Evolutionary conservation across 2,329 filamentous ascomycete genomes (phyloP).

Genomic region (Cryphonectria nitschkei): DNA sequence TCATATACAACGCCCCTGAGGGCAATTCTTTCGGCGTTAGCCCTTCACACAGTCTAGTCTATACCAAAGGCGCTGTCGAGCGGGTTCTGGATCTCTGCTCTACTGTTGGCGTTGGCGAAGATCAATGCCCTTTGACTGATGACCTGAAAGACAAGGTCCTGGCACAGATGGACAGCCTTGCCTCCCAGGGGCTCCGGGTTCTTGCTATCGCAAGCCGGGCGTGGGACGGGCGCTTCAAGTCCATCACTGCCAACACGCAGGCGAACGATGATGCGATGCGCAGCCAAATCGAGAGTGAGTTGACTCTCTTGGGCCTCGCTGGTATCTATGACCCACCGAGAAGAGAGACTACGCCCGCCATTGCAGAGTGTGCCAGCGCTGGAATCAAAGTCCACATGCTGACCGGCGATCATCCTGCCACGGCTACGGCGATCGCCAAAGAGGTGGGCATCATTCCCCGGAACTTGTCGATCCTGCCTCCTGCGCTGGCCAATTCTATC

Average conservation of each 20-base stretch:
- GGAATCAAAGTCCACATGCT: constrained; percentile 84
- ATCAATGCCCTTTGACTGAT: constrained; percentile 52
- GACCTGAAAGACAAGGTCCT: constrained; percentile 55
- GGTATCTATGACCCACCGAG: constrained; percentile 88
- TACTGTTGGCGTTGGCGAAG: constrained; percentile 48
- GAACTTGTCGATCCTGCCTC: constrained; percentile 62
- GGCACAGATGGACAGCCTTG: constrained; percentile 61
- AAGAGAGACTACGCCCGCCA: constrained; percentile 74
- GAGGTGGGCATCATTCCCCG: constrained; percentile 77
- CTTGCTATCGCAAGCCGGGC: constrained; percentile 71
- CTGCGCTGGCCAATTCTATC: constrained; percentile 66
- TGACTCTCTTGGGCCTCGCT: constrained; percentile 79
- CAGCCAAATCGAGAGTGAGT: constrained; percentile 64
- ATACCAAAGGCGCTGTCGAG: constrained; percentile 67
- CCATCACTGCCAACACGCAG: constrained; percentile 38
- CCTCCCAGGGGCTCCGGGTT: constrained; percentile 71
- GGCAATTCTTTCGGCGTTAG: constrained; percentile 43
- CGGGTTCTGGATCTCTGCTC: constrained; percentile 61
- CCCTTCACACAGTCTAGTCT: constrained; percentile 54
- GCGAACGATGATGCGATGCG: constrained; percentile 53
- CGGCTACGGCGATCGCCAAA: constrained; percentile 75
- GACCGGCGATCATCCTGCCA: constrained; percentile 80
- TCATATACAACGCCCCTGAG: constrained; percentile 63
- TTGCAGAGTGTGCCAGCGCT: constrained; percentile 70
- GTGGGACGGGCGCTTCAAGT: constrained; percentile 53